Percentiles rank a stretch among this genome's conserved stretches.
Evolutionary conservation across 2,329 filamentous ascomycete genomes (phyloP).

Genomic region (Trichophyton verrucosum): DNA sequence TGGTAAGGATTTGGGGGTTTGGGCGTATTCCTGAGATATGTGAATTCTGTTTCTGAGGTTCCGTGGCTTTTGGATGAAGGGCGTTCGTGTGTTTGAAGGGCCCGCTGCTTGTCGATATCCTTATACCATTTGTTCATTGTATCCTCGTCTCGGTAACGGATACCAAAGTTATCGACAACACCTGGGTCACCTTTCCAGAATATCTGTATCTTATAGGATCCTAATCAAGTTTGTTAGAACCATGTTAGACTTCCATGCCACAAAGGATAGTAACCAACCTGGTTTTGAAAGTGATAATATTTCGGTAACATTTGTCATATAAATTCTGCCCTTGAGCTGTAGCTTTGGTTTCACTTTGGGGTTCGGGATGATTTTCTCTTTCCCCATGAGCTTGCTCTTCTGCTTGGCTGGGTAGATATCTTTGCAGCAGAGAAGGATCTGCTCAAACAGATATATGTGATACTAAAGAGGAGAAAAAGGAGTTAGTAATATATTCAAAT

Average conservation of each 20-base stretch:
- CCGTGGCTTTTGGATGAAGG: slow-evolving; percentile 39
- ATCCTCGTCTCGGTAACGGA: slow-evolving; percentile 85
- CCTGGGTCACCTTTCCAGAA: slow-evolving; percentile 88
- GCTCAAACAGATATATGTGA: slow-evolving; percentile 94
- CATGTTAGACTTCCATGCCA: background rate
- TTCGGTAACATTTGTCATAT: slow-evolving; percentile 97
- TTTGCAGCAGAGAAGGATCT: slow-evolving; percentile 92
- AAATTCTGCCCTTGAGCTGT: slow-evolving; percentile 91
- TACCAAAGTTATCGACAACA: slow-evolving; percentile 92
- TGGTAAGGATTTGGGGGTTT: slow-evolving; percentile 73
- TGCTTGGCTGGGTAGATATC: slow-evolving; percentile 76
- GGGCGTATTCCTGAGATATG: slow-evolving; percentile 60
- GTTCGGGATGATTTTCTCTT: slow-evolving; percentile 58
- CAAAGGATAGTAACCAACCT: slow-evolving; percentile 44
- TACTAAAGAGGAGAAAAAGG: slow-evolving; percentile 46
- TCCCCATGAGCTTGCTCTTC: slow-evolving; percentile 52
- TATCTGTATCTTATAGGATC: slow-evolving; percentile 89
- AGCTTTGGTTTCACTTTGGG: slow-evolving; percentile 63
- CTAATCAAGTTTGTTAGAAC: slow-evolving; percentile 32
- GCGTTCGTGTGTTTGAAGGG: slow-evolving; percentile 42
- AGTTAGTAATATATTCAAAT: slow-evolving; percentile 2
- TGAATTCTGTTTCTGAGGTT: slow-evolving; percentile 59
- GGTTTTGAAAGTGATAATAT: slow-evolving; percentile 78
- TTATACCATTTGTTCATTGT: slow-evolving; percentile 84
- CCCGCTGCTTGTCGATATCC: slow-evolving; percentile 63